Evolutionary conservation across 1,284 basidiomycete genomes (phyloP).

Genomic region (Apiotrichum akiyoshidainum): DNA sequence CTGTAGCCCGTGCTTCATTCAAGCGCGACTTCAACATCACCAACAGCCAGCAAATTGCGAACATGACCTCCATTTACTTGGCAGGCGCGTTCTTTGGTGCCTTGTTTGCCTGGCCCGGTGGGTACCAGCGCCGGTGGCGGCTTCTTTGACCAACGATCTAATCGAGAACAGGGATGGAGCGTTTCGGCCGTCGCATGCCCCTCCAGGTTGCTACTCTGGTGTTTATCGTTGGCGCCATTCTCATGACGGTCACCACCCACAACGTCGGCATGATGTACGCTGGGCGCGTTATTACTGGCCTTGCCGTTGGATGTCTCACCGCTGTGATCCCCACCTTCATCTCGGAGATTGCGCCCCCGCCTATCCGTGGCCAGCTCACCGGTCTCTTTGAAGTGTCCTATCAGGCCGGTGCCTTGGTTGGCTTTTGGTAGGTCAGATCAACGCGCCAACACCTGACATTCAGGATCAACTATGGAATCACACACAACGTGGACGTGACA

Average conservation of each 20-base stretch:
- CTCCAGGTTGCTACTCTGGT: constrained; percentile 35
- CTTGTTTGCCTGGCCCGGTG: constrained; percentile 18
- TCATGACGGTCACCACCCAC: constrained; percentile 40
- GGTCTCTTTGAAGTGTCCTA: constrained; percentile 55
- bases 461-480: no score
- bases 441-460: no score
- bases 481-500: no score
- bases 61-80: constrained; percentile 49
- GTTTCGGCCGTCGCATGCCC: constrained; percentile 31
- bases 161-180: no score
- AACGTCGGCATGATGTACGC: constrained; percentile 40
- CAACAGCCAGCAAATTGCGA: constrained; percentile 45
- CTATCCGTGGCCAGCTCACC: constrained; percentile 50
- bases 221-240: constrained; percentile 44
- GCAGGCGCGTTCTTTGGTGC: constrained; percentile 47
- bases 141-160: no score
- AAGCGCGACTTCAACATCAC: constrained; percentile 52
- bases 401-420: no score
- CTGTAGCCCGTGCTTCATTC: constrained; percentile 54
- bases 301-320: constrained; percentile 41
- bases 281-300: constrained; percentile 40
- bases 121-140: no score
- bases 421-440: no score
- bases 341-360: constrained; percentile 48
- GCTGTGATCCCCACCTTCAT: constrained; percentile 44